Evolutionary conservation across 1,284 basidiomycete species (phyloP), one percentile per base, ranked within the genome.

Genomic region (Heterobasidion occidentale): DNA sequence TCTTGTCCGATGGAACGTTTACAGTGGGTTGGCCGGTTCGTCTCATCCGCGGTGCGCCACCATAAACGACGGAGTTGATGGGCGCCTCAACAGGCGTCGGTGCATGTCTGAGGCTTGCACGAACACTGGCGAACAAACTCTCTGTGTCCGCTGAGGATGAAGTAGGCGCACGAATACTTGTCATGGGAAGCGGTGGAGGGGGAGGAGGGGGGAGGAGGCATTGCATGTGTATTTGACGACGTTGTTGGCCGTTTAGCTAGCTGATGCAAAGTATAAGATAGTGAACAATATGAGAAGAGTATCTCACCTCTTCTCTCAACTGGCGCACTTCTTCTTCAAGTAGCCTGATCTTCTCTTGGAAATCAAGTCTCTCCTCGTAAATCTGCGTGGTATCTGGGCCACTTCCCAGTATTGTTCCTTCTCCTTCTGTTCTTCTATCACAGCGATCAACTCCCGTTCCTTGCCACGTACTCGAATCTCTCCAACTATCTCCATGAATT

Each of bases 1-100:
- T 90, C 66, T 89, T 88, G 59, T 90, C 89, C 4, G 82, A 76
- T 0, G 85, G 77, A 7, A 91, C 74, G 34, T 84, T 84, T 17
- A 90, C 74, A 0, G 86, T 83, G 0, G 88, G 83, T 55, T 80
- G 77, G 6, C 85, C 84, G 3, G 77, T 70, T 51, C 78, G 74
- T 53, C 74, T 76, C 12, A 70, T 64, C 47, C 60, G 61, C 0
- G 60, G 55, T 7, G 61, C 59, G 15, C 70, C 56, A 15, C 56
- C 59, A 34, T 58, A 57, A 12, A 63, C 63, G 6, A 64, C 68
- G 5, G 74, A 69, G 58, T 85, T 88, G 55, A 88, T 88, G 2
- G 85, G 83, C 0, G 78, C 81, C 64, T 88, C 85, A 7, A 75
- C 70, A 0, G 85, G 84, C 9, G 74, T 70, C 27, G 74, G 76